Evolutionary conservation across 352 stramenopile genomes (phyloP).

Genomic region (Phytophthora hybrid): DNA sequence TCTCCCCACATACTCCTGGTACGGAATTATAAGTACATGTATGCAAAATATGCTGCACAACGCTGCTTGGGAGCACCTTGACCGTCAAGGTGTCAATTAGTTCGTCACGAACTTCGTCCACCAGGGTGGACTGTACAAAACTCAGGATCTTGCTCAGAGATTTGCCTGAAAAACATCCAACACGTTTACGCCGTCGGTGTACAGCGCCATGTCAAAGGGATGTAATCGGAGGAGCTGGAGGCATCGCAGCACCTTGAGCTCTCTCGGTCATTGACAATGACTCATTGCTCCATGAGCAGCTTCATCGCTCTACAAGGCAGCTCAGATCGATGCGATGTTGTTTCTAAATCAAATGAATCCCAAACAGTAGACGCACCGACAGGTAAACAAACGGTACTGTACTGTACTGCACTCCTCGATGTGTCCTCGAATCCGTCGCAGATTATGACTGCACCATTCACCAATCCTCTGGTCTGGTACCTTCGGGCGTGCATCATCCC

Average conservation of each 20-base stretch:
- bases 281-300: neutral
- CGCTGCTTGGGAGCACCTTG: neutral
- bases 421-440: slow-evolving; percentile 23
- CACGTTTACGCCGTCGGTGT: slow-evolving; percentile 13
- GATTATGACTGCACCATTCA: slow-evolving; percentile 13
- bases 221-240: neutral
- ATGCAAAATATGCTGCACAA: neutral
- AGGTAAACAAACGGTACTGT: neutral
- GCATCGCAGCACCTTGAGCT: neutral
- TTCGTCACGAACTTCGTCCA: neutral
- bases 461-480: neutral
- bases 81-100: too few species aligned
- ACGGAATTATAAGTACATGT: too few species aligned
- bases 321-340: neutral
- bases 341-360: neutral
- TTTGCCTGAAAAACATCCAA: slow-evolving; percentile 7
- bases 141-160: neutral
- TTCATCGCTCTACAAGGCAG: neutral
- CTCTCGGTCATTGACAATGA: neutral
- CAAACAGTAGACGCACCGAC: neutral
- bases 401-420: neutral
- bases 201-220: neutral
- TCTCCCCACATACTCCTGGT: too few species aligned
- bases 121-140: slow-evolving; percentile 5
- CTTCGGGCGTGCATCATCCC: slow-evolving; percentile 17